Evolutionary conservation across 306 rosid species (phyloP), one percentile per base, ranked within the genome.

Genomic region (Cucumis hystrix): DNA sequence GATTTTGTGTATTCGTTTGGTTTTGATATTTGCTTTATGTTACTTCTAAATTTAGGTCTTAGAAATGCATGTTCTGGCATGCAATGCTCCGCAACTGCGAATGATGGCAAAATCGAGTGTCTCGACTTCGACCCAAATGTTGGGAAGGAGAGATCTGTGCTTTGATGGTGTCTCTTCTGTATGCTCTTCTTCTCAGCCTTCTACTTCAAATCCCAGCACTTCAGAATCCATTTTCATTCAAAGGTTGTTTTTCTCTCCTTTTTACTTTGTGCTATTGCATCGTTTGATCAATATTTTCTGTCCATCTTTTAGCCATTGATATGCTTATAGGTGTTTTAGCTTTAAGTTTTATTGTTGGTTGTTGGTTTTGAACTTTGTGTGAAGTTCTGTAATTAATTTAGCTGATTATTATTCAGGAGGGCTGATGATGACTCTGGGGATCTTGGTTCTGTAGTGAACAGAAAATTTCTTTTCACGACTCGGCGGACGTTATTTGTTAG

Each of bases 401-500:
- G 59, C 60, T 51, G 39, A 28, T 60, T 39, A 28, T 60, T 39
- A 49, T 82, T 75, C 70, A 83, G 96, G 85, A 82, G 51, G 80
- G 79, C 61, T 62, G 21, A 80, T 76, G 84, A 85, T 77, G 72
- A 86, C 83, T 25, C 82, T 17, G 76, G 81, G 91, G 89, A 89
- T 67, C 81, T 82, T 45, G 84, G 74, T 76, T 81, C 59, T 40
- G 66, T 82, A 78, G 41, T 81, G 41, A 45, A 74, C 66, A 85
- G 86, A 71, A 70, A 51, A 75, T 18, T 64, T 63, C 69, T 79
- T 70, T 88, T 81, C 20, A 84, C 87, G 40, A 87, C 93, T 10
- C 86, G 99, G 71, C 87, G 97, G 76, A 83, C 77, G 76, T 49
- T 92, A 79, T 78, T 95, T 81, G 88, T 91, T 65, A 88, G 92